Evolutionary conservation across 2,329 filamentous ascomycete genomes (phyloP), one percentile per base, ranked within the genome.

Genomic region (Hypocreales sp.): DNA sequence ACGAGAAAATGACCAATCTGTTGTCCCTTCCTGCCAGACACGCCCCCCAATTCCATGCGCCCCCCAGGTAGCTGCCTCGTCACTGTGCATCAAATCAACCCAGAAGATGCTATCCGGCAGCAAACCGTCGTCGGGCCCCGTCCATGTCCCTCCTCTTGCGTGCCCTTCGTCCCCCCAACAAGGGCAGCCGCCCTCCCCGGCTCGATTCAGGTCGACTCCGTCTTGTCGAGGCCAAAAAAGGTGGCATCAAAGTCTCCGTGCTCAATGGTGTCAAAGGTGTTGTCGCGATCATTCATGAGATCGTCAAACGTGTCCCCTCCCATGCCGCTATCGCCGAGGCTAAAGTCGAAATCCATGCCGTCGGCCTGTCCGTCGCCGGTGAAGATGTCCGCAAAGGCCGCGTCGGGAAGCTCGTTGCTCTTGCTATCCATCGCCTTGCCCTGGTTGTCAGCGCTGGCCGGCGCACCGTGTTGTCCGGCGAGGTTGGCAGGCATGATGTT

Each of bases 251-350:
- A 64, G 25, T 61, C 56, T 7, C 51, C 55, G 37, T 60, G 55
- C 28, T 55, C 55, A 38, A 58, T 49, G 27, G 40, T 30, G 22
- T 58, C 55, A 32, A 56, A 57, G 7, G 41, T 53, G 31, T 49
- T 50, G 27, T 50, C 48, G 13, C 58, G 61, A 35, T 45, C 47
- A 26, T 48, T 48, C 41, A 58, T 67, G 32, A 68, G 45, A 32
- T 67, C 59, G 32, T 68, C 58, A 34, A 69, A 69, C 16, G 58
- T 60, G 21, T 51, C 42, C 13, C 51, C 50, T 13, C 39, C 41
- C 26, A 45, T 35, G 19, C 46, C 48, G 16, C 36, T 40, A 15
- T 38, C 33, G 7, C 36, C 46, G 13, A 41, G 28, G 23, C 42
- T 45, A 30, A 53, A 49, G 29, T 47, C 45, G 29, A 38, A 45